phyloP scores from a whole-genome alignment of 495 filamentous ascomycete genomes.

The Lasiosphaeris hirsuta region DNA sequence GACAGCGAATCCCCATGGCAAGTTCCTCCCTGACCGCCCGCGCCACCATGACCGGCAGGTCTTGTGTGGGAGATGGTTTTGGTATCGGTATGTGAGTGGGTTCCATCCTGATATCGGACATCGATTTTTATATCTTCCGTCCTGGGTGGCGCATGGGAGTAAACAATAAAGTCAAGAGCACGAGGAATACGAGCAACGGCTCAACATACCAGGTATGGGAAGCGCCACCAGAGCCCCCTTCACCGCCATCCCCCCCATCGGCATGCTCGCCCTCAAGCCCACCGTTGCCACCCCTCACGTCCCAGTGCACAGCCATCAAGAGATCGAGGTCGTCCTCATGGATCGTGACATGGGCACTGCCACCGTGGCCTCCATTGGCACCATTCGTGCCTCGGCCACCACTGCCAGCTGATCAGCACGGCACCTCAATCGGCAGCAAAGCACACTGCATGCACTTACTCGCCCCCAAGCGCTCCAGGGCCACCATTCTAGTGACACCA shows the following conservation, averaged over 20 bases:
- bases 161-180: too few species aligned
- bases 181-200: background rate
- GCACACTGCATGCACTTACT: conserved; percentile 20
- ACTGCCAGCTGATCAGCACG: background rate
- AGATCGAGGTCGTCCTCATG: conserved; percentile 30
- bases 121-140: too few species aligned
- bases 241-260: conserved; percentile 31
- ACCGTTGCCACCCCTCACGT: conserved; percentile 27
- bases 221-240: conserved; percentile 9
- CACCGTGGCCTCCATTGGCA: conserved; percentile 32
- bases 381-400: conserved; percentile 22
- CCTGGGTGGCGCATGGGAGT: too few species aligned
- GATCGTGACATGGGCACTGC: conserved; percentile 28
- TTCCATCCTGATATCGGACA: too few species aligned
- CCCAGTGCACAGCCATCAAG: conserved; percentile 31
- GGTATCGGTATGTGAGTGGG: too few species aligned
- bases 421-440: too few species aligned
- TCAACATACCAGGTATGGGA: conserved; percentile 9
- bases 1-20: conserved; percentile 18
- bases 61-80: background rate
- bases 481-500: conserved; percentile 17
- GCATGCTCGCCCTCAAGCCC: conserved; percentile 28
- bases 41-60: conserved; percentile 16
- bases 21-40: conserved; percentile 22
- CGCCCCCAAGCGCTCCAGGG: conserved; percentile 25